Conservation (phyloP, 164 flowering plant genomes). For the Platanus orientalis region DNA sequence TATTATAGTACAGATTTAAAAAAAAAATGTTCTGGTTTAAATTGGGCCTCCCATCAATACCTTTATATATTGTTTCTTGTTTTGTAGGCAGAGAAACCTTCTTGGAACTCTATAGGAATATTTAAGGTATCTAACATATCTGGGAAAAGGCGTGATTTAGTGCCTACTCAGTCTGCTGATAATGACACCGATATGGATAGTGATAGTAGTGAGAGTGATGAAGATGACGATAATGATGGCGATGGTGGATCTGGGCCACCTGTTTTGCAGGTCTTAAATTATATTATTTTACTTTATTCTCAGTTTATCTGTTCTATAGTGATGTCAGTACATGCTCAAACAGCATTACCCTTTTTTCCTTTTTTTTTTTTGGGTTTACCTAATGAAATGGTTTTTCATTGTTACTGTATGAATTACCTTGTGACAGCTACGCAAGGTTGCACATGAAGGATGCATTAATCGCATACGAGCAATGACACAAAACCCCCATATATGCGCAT, state of each 20-base stretch:
- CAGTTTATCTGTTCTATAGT: background rate
- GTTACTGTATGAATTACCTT: background rate
- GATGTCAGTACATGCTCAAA: background rate
- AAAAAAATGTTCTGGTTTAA: background rate
- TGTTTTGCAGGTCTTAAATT: slow-evolving; percentile 52
- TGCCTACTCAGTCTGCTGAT: slow-evolving; percentile 39
- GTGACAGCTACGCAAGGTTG: slow-evolving; percentile 68
- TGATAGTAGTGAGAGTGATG: slow-evolving; percentile 60
- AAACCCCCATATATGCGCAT: slow-evolving; percentile 85
- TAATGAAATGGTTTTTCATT: background rate
- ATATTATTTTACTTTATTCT: background rate
- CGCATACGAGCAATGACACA: slow-evolving; percentile 89
- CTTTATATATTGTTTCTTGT: slow-evolving; percentile 3
- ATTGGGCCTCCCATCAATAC: background rate
- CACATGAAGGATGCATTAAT: slow-evolving; percentile 86
- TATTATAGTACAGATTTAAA: too few species aligned
- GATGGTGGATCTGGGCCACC: slow-evolving; percentile 46
- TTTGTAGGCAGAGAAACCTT: slow-evolving; percentile 72
- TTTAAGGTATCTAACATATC: slow-evolving; percentile 71
- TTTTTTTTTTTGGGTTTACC: background rate
- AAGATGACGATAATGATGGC: slow-evolving; percentile 51
- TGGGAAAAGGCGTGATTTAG: slow-evolving; percentile 71
- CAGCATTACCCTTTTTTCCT: background rate
- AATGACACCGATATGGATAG: slow-evolving; percentile 55
- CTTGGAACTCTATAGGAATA: slow-evolving; percentile 68